Base-by-base conservation (phyloP, 768 basidiomycete species). In the Kwoniella sp. region DNA sequence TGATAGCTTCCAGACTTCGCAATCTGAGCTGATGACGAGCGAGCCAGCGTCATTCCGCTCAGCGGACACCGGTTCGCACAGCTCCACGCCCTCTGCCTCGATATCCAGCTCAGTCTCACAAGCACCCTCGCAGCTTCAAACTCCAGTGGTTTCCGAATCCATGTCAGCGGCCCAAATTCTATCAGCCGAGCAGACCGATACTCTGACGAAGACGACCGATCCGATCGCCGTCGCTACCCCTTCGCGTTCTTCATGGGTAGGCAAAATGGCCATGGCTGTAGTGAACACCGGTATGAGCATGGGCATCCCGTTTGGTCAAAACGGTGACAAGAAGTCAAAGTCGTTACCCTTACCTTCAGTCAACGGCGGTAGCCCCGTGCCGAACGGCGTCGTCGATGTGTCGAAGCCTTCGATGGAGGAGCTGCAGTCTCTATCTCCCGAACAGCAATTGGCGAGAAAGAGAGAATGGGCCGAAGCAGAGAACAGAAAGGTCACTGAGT, bases 231-330 rank as follows among this genome's bases (percentile, higher is more conserved):
- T 22, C 2, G 53, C 22, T 4, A 45, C 54, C 9, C 52, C 56
- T 2, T 61, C 66, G 34, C 48, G 61, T 15, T 37, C 61, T 22
- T 74, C 72, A 60, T 77, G 75, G 75, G 68, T 73, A 51, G 70
- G 71, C 17, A 74, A 74, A 56, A 65, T 77, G 57, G 73, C 75
- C 15, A 74, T 72, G 57, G 75, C 73, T 2, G 66, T 77, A 8
- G 68, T 74, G 8, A 58, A 63, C n/a, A 62, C 71, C 54, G 71
- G 69, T 15, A 69, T 68, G 54, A 60, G 58, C 48, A 71, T 71
- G 45, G 65, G 64, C 30, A 67, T 71, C 25, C 45, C 58, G 4
- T 66, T 70, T 47, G 69, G 59, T 9, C 72, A 64, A 51, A 51
- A 63, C 2, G 48, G 15, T 20, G 60, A 38, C 20, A 54, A 64